Evolutionary conservation across 2,329 filamentous ascomycete genomes (phyloP).

Genomic region (Cercospora nicotianae): DNA sequence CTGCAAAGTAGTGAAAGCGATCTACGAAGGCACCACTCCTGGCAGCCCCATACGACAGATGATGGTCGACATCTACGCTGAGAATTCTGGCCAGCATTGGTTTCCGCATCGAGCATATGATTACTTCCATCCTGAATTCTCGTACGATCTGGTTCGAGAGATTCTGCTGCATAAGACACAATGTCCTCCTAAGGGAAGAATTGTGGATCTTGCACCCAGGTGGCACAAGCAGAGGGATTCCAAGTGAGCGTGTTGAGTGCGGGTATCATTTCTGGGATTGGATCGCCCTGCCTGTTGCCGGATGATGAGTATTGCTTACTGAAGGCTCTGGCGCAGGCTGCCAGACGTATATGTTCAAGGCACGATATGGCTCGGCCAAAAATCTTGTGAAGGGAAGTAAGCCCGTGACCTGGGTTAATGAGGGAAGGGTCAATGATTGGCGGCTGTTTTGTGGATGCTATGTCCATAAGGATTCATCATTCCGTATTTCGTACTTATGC

Average conservation of each 20-base stretch:
- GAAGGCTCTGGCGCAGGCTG: neutral
- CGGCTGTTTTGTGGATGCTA: neutral
- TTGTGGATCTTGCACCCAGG: neutral
- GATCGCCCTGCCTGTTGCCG: neutral
- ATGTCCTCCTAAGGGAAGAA: neutral
- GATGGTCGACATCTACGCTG: slow-evolving; percentile 10
- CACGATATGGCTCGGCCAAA: neutral
- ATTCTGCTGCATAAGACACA: slow-evolving; percentile 3
- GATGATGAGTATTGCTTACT: neutral
- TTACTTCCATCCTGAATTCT: slow-evolving; percentile 7
- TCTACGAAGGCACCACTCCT: slow-evolving; percentile 6
- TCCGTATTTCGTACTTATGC: neutral
- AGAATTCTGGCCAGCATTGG: neutral
- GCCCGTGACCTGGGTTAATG: neutral
- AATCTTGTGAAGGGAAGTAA: neutral
- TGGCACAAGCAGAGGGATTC: neutral
- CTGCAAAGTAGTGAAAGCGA: neutral
- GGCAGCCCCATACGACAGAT: slow-evolving; percentile 3
- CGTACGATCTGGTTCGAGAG: slow-evolving; percentile 11
- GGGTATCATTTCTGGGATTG: neutral
- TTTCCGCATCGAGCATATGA: slow-evolving; percentile 1
- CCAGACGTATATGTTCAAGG: neutral
- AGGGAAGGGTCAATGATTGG: neutral
- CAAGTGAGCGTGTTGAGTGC: neutral
- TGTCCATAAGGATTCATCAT: neutral